Evolutionary conservation across 2,329 filamentous ascomycete genomes (phyloP).

Genomic region (Microsporum audouinii): DNA sequence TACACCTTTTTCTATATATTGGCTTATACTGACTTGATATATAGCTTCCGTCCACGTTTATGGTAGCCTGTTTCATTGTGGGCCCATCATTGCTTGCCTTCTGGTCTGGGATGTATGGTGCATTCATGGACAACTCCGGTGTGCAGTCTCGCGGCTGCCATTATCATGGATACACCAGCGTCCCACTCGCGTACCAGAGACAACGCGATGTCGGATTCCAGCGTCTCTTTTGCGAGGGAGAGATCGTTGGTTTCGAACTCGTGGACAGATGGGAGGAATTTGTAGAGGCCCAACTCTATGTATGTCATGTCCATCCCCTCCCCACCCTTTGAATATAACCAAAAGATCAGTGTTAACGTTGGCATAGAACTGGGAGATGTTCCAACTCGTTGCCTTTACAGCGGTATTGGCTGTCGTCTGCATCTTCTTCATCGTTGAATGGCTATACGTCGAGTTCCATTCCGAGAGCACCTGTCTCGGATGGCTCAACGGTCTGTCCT

Average conservation of each 20-base stretch:
- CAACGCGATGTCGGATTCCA: conserved; percentile 6
- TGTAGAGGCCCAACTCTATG: conserved; percentile 2
- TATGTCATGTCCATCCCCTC: conserved; percentile 1
- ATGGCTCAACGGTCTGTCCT: neutral
- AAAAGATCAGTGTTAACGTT: neutral
- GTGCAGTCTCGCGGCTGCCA: neutral
- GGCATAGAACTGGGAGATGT: conserved; percentile 9
- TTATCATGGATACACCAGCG: neutral
- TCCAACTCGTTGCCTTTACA: conserved; percentile 4
- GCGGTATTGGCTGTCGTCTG: conserved; percentile 3
- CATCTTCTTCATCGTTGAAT: conserved; percentile 1
- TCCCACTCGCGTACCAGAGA: neutral
- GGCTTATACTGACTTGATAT: neutral
- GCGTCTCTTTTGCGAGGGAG: conserved; percentile 8
- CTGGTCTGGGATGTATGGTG: conserved; percentile 7
- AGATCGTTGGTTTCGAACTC: neutral
- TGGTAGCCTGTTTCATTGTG: neutral
- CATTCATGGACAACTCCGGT: conserved; percentile 2
- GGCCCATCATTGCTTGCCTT: conserved; percentile 7
- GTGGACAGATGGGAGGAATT: conserved; percentile 1
- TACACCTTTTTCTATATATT: neutral
- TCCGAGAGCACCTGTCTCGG: neutral
- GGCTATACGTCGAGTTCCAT: neutral
- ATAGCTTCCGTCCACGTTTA: neutral
- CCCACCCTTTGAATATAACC: neutral